Percentiles rank a stretch among this genome's conserved stretches.
Evolutionary conservation across 208 protist genomes (phyloP).

Genomic region (Endotrypanum monterogeii): DNA sequence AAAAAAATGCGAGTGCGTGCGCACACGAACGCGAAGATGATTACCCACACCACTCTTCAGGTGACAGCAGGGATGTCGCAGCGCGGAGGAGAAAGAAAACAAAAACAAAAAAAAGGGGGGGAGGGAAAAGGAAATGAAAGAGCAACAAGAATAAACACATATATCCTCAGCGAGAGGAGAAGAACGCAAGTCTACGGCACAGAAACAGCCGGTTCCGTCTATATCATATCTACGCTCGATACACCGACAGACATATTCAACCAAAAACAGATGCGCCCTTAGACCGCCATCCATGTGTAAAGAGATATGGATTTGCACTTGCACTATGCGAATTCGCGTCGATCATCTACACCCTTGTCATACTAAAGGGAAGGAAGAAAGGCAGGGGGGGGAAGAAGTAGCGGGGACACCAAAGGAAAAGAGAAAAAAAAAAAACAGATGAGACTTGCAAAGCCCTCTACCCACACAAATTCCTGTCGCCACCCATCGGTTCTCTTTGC

Average conservation of each 20-base stretch:
- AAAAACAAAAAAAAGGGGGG: not conserved
- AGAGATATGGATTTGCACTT: not conserved
- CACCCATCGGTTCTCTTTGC: too few species aligned
- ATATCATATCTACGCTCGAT: not conserved
- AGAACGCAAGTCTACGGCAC: not conserved
- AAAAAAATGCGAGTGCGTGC: not conserved
- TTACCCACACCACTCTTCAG: not conserved
- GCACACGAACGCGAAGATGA: not conserved
- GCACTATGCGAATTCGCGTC: too few species aligned
- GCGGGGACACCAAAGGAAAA: too few species aligned
- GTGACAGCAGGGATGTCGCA: not conserved
- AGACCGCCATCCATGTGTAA: not conserved
- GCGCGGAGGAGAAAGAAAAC: not conserved
- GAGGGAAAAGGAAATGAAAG: not conserved
- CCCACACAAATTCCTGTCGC: too few species aligned
- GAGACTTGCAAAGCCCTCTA: too few species aligned
- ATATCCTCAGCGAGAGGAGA: not conserved
- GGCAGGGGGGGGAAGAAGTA: too few species aligned
- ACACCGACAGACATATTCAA: not conserved
- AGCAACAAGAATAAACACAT: not conserved
- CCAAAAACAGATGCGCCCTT: too few species aligned
- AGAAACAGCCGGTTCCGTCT: not conserved
- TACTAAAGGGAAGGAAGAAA: too few species aligned
- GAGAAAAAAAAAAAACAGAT: too few species aligned
- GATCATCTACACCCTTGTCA: too few species aligned